Conservation (phyloP, 768 basidiomycete species). For the Vishniacozyma victoriae region DNA sequence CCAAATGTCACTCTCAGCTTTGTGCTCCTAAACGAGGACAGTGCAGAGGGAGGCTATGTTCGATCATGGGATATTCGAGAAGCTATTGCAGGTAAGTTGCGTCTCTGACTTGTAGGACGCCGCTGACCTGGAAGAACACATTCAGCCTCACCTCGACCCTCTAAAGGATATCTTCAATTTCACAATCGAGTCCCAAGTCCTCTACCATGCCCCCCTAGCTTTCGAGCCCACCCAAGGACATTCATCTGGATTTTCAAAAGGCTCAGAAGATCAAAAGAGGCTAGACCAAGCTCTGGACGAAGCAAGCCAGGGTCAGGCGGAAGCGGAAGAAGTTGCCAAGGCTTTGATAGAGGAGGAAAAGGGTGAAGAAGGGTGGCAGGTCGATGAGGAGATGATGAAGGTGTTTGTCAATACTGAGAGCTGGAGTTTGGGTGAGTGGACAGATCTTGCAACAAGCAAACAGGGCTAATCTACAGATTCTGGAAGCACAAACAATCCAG, state of each 20-base stretch:
- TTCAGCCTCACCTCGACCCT: constrained; percentile 60
- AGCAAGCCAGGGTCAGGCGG: constrained; percentile 14
- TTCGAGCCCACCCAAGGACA: constrained; percentile 56
- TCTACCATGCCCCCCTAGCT: constrained; percentile 81
- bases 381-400: constrained; percentile 76
- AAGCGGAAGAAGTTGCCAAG: constrained; percentile 16
- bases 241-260: neutral
- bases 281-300: constrained; percentile 6
- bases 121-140: constrained; percentile 54
- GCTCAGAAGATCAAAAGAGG: neutral
- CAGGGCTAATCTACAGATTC: constrained; percentile 62
- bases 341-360: constrained; percentile 41
- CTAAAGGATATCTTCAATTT: constrained; percentile 75
- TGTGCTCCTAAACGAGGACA: constrained; percentile 85
- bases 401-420: constrained; percentile 94
- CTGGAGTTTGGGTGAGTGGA: constrained; percentile 75
- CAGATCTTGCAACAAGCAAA: neutral
- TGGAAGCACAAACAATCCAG: constrained; percentile 84
- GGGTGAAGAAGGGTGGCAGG: constrained; percentile 49
- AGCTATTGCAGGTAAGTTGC: constrained; percentile 60
- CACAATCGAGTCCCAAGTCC: constrained; percentile 88
- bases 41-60: constrained; percentile 58
- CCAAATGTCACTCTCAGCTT: constrained; percentile 82
- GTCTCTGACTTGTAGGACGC: neutral
- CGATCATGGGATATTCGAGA: constrained; percentile 66